Evolutionary conservation across 2,329 filamentous ascomycete species (phyloP), one percentile per base, ranked within the genome.

Genomic region (Ceratocystis alfenasii): DNA sequence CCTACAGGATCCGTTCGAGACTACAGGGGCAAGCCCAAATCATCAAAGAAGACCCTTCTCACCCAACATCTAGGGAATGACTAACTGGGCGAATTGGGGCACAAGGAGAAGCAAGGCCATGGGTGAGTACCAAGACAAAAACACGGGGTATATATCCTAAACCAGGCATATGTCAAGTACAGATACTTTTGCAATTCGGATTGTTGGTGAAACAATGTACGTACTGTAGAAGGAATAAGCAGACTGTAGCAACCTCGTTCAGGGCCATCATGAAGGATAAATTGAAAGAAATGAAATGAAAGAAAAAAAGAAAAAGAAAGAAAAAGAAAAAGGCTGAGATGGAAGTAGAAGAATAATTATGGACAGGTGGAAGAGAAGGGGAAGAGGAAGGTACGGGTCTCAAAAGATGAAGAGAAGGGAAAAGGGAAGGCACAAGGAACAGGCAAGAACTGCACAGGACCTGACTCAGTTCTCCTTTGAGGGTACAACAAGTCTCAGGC

Each of bases 41-140:
- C 55, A 30, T n/a, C 55, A 36, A 36, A 59, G 55, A 36, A 59
- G 55, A 36, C 28, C 55, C 55, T 57, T 57, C 30, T 59, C 28
- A 15, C 55, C 55, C 48, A 25, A 17, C 48, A 53, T 50, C 12
- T 12, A 15, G 36, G 36, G 10, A 41, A 41, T 12, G 36, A 2
- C 3, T 41, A 15, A 15, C 36, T 41, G 36, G 36, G 12, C 10
- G 12, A 41, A 41, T 12, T 15, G 3, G 12, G 36, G 36, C 36
- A 41, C 36, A 15, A 41, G 36, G 3, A 41, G 36, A 41, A 5
- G 36, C 36, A 12, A 41, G 12, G 10, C 10, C 36, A 41, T 41
- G 36, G 36, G 36, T 15, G 36, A 41, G 36, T 4, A 12, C 10
- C 36, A 41, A 41, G 36, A 41, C 36, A 15, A 12, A 41, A 41